Percentiles rank a stretch among this genome's conserved stretches.
phyloP scores from a whole-genome alignment of 257 asterid species.

The Solanum lignicaule region DNA sequence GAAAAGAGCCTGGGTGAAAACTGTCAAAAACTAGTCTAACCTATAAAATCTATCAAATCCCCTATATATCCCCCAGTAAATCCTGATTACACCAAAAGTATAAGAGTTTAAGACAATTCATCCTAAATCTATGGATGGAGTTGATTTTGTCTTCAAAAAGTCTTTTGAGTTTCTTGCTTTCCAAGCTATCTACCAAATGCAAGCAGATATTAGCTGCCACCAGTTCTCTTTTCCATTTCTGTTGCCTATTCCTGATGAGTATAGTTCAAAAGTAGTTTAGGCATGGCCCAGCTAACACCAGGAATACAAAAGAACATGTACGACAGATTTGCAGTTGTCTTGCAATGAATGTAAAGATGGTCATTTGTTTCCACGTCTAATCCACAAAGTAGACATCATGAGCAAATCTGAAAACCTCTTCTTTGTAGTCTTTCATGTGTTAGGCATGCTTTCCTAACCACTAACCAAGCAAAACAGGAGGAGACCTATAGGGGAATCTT shows the following conservation, averaged over 20 bases:
- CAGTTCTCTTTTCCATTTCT: not conserved
- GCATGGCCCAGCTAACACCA: not conserved
- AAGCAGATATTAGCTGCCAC: not conserved
- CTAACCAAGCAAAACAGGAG: not conserved
- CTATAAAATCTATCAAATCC: not conserved
- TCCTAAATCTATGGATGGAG: not conserved
- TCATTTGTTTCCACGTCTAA: not conserved
- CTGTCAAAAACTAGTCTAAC: not conserved
- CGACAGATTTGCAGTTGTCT: not conserved
- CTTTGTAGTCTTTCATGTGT: not conserved
- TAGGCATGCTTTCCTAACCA: not conserved
- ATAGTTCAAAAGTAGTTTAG: not conserved
- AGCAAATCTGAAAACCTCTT: not conserved
- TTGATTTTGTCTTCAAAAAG: not conserved
- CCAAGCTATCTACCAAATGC: not conserved
- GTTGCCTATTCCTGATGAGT: not conserved
- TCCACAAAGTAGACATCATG: not conserved
- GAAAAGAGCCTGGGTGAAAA: not conserved
- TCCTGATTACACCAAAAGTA: not conserved
- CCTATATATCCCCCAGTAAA: not conserved
- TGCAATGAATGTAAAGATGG: not conserved
- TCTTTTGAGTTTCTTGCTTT: not conserved
- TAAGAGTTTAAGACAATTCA: not conserved
- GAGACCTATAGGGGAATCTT: not conserved
- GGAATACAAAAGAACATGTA: not conserved